Base-by-base conservation (phyloP, 1,139 yeast genomes). In the Zhuliangozyma parablackwelliae region DNA sequence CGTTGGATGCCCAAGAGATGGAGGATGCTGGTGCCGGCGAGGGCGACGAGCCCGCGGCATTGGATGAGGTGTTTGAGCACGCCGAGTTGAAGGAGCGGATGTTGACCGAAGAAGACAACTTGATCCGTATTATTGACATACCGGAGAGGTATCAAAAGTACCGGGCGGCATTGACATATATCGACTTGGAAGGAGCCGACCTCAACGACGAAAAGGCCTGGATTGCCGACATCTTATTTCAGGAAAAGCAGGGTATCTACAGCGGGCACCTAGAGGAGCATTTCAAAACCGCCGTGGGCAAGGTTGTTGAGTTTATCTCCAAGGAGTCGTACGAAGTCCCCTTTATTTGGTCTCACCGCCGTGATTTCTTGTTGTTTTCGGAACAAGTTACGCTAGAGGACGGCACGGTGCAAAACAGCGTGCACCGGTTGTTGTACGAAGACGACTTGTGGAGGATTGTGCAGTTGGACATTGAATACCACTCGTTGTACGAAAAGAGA, bases 281-380 rank as follows among this genome's bases (percentile, higher is more conserved):
- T 6, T 85, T 87, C 59, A 71, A 71, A 39, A 73, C 70, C 32
- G 82, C 96, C 1, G 86, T 90, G 11, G 78, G 79, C 23, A 79
- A 83, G 47, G 90, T 85, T 1, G 79, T 92, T 29, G 89, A 78
- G 46, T 89, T 89, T 52, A 67, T 92, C 28, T 73, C 89, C 10
- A 80, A 78, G 48, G 95, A 89, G 36, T 72, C 82, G 38, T 73
- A 83, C 45, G 99, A 92, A 56, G 96, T 92, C 4, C 97, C 98
- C n/a, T 87, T 89, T 54, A 89, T 92, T 43, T 90, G 96, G 87
- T 83, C 90, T 28, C 96, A 89, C 54, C 85, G 97, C 57, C 84
- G 95, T 59, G 97, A 92, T 59, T 89, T 85, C 56, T 69, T 88
- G 28, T 67, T 84, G 37, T 69, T 69, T 48, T 75, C 86, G 10